phyloP scores from a whole-genome alignment of 768 basidiomycete species.

The Mycena vulgaris region DNA sequence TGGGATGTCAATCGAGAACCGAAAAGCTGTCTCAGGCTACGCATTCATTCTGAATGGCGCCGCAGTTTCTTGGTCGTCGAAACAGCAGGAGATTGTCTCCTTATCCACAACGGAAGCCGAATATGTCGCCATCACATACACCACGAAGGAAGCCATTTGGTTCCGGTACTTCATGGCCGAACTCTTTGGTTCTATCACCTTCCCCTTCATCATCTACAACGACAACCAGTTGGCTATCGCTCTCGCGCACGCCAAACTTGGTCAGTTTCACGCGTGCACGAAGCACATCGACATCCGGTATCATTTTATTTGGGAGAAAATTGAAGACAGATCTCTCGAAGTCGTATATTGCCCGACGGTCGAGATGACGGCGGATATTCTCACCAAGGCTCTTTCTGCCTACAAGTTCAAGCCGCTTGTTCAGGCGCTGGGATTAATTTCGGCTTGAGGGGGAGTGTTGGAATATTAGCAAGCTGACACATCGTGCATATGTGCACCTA shows the following conservation, averaged over 20 bases:
- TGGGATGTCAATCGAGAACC: slow-evolving; percentile 16
- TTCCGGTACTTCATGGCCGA: no score
- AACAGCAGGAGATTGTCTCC: no score
- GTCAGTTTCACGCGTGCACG: slow-evolving; percentile 19
- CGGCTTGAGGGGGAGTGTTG: no score
- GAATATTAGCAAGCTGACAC: no score
- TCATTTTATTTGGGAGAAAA: slow-evolving; percentile 8
- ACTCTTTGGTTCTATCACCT: no score
- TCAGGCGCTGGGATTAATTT: no score
- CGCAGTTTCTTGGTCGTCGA: not conserved
- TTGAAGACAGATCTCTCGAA: slow-evolving; percentile 7
- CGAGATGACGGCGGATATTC: slow-evolving; percentile 15
- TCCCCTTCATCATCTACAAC: slow-evolving; percentile 3
- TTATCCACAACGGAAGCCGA: no score
- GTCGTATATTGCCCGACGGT: no score
- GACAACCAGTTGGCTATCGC: slow-evolving; percentile 25
- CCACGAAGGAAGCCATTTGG: no score
- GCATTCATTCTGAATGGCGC: slow-evolving; percentile 37
- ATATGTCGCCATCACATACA: no score
- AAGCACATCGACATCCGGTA: slow-evolving; percentile 19
- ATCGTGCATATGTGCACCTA: no score
- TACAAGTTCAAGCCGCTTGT: slow-evolving; percentile 24
- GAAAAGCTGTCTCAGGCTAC: slow-evolving; percentile 16
- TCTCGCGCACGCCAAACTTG: no score
- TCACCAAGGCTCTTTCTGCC: slow-evolving; percentile 17